A percentile compares a stretch with the other conserved stretches of the same genome.
These are phyloP conservation scores for Penicillium atrosanguineum DNA, from an alignment of 495 filamentous ascomycete genomes.

Conservation along the genomic window DNA sequence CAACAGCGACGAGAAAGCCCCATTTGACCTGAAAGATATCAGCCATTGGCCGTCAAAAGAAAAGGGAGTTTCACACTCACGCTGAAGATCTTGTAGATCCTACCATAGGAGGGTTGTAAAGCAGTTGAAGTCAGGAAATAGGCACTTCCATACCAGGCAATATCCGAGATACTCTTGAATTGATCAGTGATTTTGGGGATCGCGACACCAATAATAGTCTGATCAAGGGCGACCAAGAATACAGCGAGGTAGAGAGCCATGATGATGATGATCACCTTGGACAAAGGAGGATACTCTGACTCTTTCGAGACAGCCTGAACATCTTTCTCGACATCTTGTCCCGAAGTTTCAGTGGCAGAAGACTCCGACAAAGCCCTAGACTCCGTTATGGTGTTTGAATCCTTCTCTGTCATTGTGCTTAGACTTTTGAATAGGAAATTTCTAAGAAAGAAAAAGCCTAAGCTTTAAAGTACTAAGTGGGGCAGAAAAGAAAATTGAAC, in stretches of 20 bases:
- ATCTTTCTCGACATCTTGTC: conserved; percentile 4
- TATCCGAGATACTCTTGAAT: conserved; percentile 41
- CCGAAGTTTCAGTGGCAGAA: background rate
- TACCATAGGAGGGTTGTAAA: conserved; percentile 30
- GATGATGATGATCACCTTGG: conserved; percentile 16
- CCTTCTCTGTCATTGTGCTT: background rate
- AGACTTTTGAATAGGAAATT: background rate
- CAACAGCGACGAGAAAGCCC: conserved; percentile 60
- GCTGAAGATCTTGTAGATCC: conserved; percentile 32
- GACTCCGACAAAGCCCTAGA: background rate
- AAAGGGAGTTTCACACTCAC: conserved; percentile 1
- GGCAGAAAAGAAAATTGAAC: background rate
- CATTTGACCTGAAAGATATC: conserved; percentile 55
- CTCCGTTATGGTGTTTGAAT: conserved; percentile 7
- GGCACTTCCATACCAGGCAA: conserved; percentile 46
- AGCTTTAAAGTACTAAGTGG: background rate
- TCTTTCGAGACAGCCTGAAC: conserved; percentile 5
- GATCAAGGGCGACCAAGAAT: conserved; percentile 52
- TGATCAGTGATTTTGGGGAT: conserved; percentile 45
- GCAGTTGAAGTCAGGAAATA: conserved; percentile 36
- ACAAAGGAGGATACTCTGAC: conserved; percentile 16
- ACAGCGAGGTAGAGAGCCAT: conserved; percentile 42
- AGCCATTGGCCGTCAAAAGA: conserved; percentile 16
- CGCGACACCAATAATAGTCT: conserved; percentile 44
- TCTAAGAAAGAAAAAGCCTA: background rate